A percentile compares a stretch with the other conserved stretches of the same genome.
Conservation (phyloP, 2,329 filamentous ascomycete species). For the Cladosporium sphaerospermum region DNA sequence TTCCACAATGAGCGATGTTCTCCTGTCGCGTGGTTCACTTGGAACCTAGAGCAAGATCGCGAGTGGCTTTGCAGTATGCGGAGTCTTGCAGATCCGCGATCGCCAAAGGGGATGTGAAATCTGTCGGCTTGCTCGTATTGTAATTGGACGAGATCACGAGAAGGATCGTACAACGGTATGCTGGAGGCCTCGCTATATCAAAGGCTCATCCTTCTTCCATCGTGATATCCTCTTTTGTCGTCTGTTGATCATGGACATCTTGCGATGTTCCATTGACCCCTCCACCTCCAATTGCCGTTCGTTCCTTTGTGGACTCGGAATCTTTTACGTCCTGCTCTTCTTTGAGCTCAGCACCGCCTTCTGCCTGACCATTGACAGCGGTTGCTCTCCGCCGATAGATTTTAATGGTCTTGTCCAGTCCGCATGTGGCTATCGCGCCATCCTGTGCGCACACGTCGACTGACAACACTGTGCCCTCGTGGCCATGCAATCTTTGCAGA, state of each 20-base stretch:
- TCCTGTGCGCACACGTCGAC: conserved; percentile 54
- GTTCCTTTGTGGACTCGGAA: not conserved
- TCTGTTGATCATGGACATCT: not conserved
- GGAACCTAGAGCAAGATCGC: no score
- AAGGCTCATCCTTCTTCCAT: not conserved
- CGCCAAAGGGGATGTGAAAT: no score
- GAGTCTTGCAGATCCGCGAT: no score
- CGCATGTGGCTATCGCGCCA: conserved; percentile 54
- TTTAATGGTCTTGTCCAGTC: conserved; percentile 55
- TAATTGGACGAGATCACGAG: no score
- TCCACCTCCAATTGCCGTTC: no score
- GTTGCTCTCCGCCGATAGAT: conserved; percentile 47
- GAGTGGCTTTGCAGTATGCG: no score
- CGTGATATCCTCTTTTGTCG: not conserved
- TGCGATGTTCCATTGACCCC: not conserved
- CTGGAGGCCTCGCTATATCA: not conserved
- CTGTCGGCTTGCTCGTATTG: no score
- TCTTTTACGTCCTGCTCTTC: not conserved
- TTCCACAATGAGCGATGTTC: no score
- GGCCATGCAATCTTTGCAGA: conserved; percentile 58
- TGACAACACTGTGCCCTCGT: conserved; percentile 53
- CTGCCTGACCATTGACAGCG: not conserved
- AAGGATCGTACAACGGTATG: not conserved
- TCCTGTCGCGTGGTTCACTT: no score
- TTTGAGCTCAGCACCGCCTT: not conserved